Base-by-base conservation (phyloP, 2,329 filamentous ascomycete species). In the Aureobasidium sp. region DNA sequence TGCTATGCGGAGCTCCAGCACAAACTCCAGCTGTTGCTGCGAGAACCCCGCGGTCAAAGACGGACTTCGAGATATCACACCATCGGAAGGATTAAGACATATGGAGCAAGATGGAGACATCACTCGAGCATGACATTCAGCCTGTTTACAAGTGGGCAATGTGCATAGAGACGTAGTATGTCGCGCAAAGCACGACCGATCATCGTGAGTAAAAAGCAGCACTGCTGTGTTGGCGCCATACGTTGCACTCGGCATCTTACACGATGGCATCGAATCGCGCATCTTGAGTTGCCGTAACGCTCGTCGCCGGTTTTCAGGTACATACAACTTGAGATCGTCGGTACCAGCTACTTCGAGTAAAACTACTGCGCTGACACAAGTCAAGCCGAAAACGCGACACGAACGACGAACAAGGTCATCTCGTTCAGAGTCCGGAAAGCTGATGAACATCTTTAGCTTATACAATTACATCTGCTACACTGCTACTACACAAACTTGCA, bases 1-100 rank as follows among this genome's bases (percentile, higher is more conserved):
- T 31, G 22, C 6, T 22, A 25, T 59, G 56, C 34, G 56, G 56
- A 59, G 56, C 56, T 59, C 56, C 44, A 49, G 22, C 8, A 14
- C n/a, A 14, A 34, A 11, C 56, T 59, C 56, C 44, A 59, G 56
- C 22, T 6, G 44, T 25, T 41, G 17, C 29, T 36, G 31, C 29
- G 27, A 22, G 42, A 49, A 39, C 31, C 42, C 52, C 31, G 9
- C 20, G 31, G 11, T 36, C 8, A 5, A 45, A 36, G 15, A 39
- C n/a, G 31, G 42, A 14, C 15, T 15, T 17, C 20, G 20, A 14
- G 39, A 45, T 34, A 36, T 57, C 27, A 57, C 41, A 14, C 12
- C 27, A 12, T 44, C 11, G n/a, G 6, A 44, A 22, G 52, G 52
- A 44, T 15, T 0, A 29, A 36, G 15, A n/a, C 11, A 22, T 14